Base-by-base conservation (phyloP, 371 early-diverging fungal genomes). In the Mortierella sp. region DNA sequence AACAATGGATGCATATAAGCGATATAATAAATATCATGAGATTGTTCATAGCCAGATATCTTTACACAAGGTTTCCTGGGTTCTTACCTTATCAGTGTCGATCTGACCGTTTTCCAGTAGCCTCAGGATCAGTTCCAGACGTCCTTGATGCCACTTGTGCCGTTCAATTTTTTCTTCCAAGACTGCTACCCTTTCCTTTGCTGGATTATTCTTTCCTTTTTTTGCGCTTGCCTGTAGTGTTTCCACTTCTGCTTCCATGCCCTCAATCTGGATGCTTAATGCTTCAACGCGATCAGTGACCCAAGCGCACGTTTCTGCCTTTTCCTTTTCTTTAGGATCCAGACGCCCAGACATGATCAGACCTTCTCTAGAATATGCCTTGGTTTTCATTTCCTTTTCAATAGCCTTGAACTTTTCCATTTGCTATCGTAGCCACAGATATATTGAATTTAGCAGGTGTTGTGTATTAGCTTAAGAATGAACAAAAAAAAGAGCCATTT, bases 341-440 rank as follows among this genome's bases (percentile, higher is more conserved):
- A 98, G 74, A 69, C 93, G 93, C 63, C 89, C 90, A 50, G 92
- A 88, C 72, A 91, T 92, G 68, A 87, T 76, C 41, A 99, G 85
- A 19, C 99, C 99, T 80, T 97, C 99, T 84, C 97, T 95, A 16
- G 97, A 97, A 80, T 90, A 99, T 2, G 98, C 97, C 84, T 99
- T 99, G 65, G 98, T 97, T 85, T 99, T 99, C 90, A 99, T 96
- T 84, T 98, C 99, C 83, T 96, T 96, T 84, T 99, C 99, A 60
- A 92, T 90, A 3, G 96, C 96, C 87, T 99, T 99, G 89, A 99
- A 99, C 74, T 91, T 90, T 79, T 99, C 99, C 99, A 99, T 99
- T 91, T 97, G 96, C 90, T 94, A 86, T 41, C 24, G 21, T 19
- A 4, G n/a, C 5, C n/a, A 5, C 11, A 11, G 45, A 45, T 45